A percentile compares a stretch with the other conserved stretches of the same genome.
phyloP scores from a whole-genome alignment of 78 protist genomes.

The Pigoraptor vietnamica region DNA sequence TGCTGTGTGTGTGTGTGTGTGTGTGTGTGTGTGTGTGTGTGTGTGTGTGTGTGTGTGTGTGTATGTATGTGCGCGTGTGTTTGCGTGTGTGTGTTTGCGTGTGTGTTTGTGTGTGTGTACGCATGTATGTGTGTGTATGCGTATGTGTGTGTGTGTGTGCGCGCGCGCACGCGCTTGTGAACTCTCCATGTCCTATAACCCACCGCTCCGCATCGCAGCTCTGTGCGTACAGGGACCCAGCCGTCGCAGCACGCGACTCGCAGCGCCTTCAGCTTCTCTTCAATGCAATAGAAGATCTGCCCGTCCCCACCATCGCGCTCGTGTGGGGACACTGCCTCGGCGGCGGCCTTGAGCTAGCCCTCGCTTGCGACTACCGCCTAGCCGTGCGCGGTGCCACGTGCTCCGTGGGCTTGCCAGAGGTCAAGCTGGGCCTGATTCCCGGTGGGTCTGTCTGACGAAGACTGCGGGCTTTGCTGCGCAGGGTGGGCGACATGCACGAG shows the following conservation, averaged over 20 bases:
- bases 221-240: not conserved
- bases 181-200: not conserved
- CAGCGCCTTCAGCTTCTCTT: not conserved
- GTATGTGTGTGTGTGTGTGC: not conserved
- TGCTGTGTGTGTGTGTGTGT: not conserved
- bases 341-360: constrained; percentile 89
- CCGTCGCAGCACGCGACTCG: not conserved
- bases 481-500: not conserved
- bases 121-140: not conserved
- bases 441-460: constrained; percentile 13
- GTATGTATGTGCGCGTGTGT: not conserved
- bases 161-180: not conserved
- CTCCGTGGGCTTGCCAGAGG: constrained; percentile 64
- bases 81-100: not conserved
- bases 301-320: constrained; percentile 77
- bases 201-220: not conserved
- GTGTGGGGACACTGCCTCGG: constrained; percentile 85
- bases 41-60: not conserved
- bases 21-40: not conserved
- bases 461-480: not conserved
- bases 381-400: not conserved
- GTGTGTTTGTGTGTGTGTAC: not conserved
- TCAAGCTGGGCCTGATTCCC: constrained; percentile 80
- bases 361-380: constrained; percentile 79
- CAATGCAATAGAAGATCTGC: constrained; percentile 19